Conservation (phyloP, 495 filamentous ascomycete genomes). For the Aspergillus funiculosus region DNA sequence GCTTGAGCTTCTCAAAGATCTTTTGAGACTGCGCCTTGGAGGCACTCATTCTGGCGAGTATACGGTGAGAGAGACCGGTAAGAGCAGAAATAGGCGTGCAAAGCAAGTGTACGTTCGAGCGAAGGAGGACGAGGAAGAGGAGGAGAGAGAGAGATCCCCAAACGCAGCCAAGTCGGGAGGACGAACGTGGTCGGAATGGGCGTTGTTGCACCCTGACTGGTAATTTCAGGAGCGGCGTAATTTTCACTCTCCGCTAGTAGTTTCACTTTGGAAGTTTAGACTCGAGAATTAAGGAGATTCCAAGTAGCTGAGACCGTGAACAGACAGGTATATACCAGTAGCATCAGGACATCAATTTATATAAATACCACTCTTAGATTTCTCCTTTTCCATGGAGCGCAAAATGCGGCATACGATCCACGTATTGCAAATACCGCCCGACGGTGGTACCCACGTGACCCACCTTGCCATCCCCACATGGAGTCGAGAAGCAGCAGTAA, state of each 20-base stretch:
- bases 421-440: slow-evolving; percentile 18
- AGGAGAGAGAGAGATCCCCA: slow-evolving; percentile 19
- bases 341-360: too few relatives aligned
- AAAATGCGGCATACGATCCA: too few relatives aligned
- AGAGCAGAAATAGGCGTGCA: too few relatives aligned
- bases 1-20: slow-evolving; percentile 96
- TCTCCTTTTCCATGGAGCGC: too few relatives aligned
- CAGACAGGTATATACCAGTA: too few relatives aligned
- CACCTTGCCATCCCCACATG: slow-evolving; percentile 17
- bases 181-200: slow-evolving; percentile 32
- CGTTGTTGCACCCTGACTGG: slow-evolving; percentile 1
- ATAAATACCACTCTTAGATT: too few relatives aligned
- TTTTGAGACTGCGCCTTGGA: slow-evolving; percentile 92
- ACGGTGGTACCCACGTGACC: slow-evolving; percentile 18
- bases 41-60: slow-evolving; percentile 67
- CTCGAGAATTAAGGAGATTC: too few relatives aligned
- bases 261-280: too few relatives aligned
- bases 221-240: background rate
- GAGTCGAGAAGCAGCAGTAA: slow-evolving; percentile 5
- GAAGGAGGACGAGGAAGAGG: slow-evolving; percentile 7
- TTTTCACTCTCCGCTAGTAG: slow-evolving; percentile 11
- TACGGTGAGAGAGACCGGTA: background rate
- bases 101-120: too few relatives aligned
- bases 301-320: too few relatives aligned
- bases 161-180: slow-evolving; percentile 17